These are phyloP conservation scores for Flueggea neowawraea DNA, from an alignment of 441 rosid genomes.

Conservation along the genomic window DNA sequence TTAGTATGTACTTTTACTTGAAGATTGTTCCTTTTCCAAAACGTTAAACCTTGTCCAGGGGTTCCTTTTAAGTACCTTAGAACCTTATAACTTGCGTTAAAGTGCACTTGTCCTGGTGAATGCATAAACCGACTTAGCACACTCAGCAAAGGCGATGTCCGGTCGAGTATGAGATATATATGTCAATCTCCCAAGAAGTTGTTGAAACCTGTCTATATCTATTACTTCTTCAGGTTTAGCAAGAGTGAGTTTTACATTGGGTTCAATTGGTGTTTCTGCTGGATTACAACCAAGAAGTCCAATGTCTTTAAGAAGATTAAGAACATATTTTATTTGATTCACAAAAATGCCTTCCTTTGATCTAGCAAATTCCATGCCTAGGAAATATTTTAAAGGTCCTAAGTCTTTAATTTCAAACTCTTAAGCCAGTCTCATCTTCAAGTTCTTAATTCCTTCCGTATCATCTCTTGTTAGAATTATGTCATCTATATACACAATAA, in stretches of 20 bases:
- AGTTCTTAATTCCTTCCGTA: background rate
- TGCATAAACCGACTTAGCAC: background rate
- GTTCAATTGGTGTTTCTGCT: background rate
- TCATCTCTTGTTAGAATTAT: background rate
- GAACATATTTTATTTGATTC: background rate
- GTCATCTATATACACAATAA: background rate
- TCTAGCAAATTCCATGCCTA: background rate
- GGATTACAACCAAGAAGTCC: background rate
- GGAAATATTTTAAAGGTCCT: background rate
- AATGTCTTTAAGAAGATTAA: background rate
- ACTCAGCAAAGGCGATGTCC: background rate
- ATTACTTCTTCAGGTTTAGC: background rate
- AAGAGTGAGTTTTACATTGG: too few species aligned
- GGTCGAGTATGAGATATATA: background rate
- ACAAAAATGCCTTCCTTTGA: background rate
- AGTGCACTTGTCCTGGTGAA: background rate
- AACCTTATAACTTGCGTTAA: background rate
- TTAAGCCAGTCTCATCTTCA: background rate
- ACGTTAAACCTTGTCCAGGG: background rate
- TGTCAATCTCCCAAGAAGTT: background rate
- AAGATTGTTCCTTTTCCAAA: background rate
- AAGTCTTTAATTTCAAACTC: background rate
- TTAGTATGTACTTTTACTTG: too few species aligned
- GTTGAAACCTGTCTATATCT: background rate
- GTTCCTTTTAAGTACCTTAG: too few species aligned